These are phyloP conservation scores for Aspergillus sergii DNA, from an alignment of 2,329 filamentous ascomycete species.

Conservation along the genomic window DNA sequence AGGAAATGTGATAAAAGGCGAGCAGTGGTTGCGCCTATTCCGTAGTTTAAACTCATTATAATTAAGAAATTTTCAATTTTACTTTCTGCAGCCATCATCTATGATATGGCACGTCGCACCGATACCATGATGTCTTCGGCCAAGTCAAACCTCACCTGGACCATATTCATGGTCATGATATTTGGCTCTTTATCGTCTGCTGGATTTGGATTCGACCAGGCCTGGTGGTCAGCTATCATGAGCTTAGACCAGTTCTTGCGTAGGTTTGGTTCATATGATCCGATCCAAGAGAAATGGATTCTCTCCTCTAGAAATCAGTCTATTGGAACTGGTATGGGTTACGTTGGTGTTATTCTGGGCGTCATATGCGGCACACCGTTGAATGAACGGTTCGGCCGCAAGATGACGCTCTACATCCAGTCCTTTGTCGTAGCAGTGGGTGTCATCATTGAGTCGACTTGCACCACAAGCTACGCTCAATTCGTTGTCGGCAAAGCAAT, in stretches of 20 bases:
- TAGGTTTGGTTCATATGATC: slow-evolving; percentile 8
- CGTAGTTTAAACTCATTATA: not conserved
- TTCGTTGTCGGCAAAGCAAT: slow-evolving; percentile 28
- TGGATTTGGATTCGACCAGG: slow-evolving; percentile 23
- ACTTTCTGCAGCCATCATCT: not conserved
- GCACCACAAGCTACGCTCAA: slow-evolving; percentile 24
- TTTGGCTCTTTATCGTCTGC: slow-evolving; percentile 18
- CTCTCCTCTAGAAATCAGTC: slow-evolving; percentile 1
- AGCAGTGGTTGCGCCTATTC: not conserved
- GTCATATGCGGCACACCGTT: slow-evolving; percentile 13
- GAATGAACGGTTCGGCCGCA: slow-evolving; percentile 16
- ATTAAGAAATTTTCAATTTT: not conserved
- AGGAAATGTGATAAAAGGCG: not conserved
- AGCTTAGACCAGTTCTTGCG: slow-evolving; percentile 14
- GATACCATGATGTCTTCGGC: not conserved
- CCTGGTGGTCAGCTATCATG: slow-evolving; percentile 20
- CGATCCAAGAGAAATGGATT: not conserved
- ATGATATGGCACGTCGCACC: not conserved
- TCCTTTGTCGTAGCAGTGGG: slow-evolving; percentile 12
- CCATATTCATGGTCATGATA: slow-evolving; percentile 13
- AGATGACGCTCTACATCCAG: slow-evolving; percentile 17
- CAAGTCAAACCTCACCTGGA: not conserved
- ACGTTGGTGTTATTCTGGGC: slow-evolving; percentile 16
- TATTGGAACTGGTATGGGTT: slow-evolving; percentile 13
- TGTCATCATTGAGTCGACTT: slow-evolving; percentile 18